Evolutionary conservation across 331 rosid species (phyloP), one percentile per base, ranked within the genome.

Genomic region (Rosa hybrid): DNA sequence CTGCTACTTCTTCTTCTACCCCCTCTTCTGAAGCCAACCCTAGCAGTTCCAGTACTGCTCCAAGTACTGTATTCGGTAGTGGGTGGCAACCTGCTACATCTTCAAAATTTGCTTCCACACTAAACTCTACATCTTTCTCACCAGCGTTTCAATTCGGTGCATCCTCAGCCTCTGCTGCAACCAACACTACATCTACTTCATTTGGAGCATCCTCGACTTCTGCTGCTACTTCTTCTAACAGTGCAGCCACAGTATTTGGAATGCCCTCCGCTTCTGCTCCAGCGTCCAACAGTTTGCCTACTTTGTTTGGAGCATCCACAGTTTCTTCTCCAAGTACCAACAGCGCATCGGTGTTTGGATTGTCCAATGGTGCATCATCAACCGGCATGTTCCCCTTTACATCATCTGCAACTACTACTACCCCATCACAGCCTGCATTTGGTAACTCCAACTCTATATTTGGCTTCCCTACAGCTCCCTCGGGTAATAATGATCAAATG

Each of bases 401-500:
- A 74, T 80, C 96, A n/a, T 73, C 92, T 30, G 83, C 84, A 53
- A 81, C 85, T 41, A 49, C 2, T 57, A 45, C 85, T 67, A 72
- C 90, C 39, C 23, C 93, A 5, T n/a, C 89, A 41, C 98, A 89
- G 74, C 85, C 97, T 62, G 86, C 81, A 30, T 90, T 95, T 79
- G 91, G 87, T 56, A 90, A 57, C 70, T 62, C 90, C 12, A 89
- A 60, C 76, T 63, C 89, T 41, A 71, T 17, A 45, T 90, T 84
- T 13, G 0, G 81, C 38, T 86, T 88, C 62, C 72, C 84, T 84
- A 78, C 96, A 60, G 65, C 88, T 53, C 46, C 91, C 41, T 21
- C 85, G 1, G 85, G 81, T 72, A 90, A 85, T 88, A 91, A 85
- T 82, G 90, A 87, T 75, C 97, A 93, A 83, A 87, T 80, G 90